Evolutionary conservation across 768 basidiomycete genomes (phyloP).

Genomic region (Leccinum olivaceopallidum): DNA sequence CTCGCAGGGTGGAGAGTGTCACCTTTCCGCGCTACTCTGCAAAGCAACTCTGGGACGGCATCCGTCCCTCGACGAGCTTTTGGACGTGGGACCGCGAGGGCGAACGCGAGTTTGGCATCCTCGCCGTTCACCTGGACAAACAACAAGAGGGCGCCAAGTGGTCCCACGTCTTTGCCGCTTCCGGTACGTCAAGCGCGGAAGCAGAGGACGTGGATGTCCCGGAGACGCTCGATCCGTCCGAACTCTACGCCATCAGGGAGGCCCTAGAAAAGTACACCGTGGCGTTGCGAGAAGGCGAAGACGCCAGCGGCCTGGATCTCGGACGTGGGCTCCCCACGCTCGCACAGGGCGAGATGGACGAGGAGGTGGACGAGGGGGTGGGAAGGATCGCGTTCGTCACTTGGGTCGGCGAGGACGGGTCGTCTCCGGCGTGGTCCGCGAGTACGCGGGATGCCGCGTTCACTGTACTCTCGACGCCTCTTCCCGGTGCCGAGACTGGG

Average conservation of each 20-base stretch:
- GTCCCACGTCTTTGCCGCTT: conserved; percentile 77
- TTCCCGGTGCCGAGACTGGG: conserved; percentile 52
- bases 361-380: conserved; percentile 77
- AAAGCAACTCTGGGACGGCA: conserved; percentile 75
- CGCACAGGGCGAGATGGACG: conserved; percentile 86
- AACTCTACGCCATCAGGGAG: conserved; percentile 77
- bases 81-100: conserved; percentile 93
- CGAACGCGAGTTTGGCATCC: conserved; percentile 61
- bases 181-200: conserved; percentile 35
- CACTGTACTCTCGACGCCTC: conserved; percentile 67
- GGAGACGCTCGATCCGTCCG: conserved; percentile 86
- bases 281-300: conserved; percentile 56
- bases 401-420: conserved; percentile 60
- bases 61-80: conserved; percentile 76
- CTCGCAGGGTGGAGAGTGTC: conserved; percentile 30
- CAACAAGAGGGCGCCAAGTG: conserved; percentile 80
- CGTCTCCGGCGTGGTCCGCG: conserved; percentile 43
- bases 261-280: conserved; percentile 85
- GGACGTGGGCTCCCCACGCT: conserved; percentile 77
- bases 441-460: conserved; percentile 36
- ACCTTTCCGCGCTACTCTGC: conserved; percentile 59
- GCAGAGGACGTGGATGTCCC: conserved; percentile 66
- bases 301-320: conserved; percentile 60
- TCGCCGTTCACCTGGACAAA: conserved; percentile 89
- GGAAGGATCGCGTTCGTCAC: conserved; percentile 67